These are phyloP conservation scores for Fonsecaea nubica DNA, from an alignment of 2,329 filamentous ascomycete genomes.

Conservation along the genomic window DNA sequence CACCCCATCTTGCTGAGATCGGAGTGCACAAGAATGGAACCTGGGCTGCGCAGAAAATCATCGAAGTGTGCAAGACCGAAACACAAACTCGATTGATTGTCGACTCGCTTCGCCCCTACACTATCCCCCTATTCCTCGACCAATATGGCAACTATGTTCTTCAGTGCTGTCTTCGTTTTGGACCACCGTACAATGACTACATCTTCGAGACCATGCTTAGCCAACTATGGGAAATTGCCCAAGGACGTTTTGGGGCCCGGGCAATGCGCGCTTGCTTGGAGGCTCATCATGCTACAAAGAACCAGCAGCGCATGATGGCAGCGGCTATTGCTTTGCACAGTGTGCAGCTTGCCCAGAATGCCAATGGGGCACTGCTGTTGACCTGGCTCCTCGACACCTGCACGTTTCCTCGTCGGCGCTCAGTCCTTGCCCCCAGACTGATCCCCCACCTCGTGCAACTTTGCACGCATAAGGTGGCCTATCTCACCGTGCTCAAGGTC, in stretches of 20 bases:
- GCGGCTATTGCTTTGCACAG: slow-evolving; percentile 95
- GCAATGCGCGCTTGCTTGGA: slow-evolving; percentile 97
- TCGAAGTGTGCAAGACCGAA: slow-evolving; percentile 88
- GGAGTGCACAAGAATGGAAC: slow-evolving; percentile 99
- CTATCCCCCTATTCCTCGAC: slow-evolving; percentile 89
- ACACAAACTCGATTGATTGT: slow-evolving; percentile 84
- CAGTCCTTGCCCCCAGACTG: slow-evolving; percentile 87
- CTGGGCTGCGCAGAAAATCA: slow-evolving; percentile 99
- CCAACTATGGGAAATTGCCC: slow-evolving; percentile 89
- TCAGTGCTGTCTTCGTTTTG: slow-evolving; percentile 94
- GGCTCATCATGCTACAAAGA: slow-evolving; percentile 91
- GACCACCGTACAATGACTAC: slow-evolving; percentile 87
- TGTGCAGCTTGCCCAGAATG: slow-evolving; percentile 93
- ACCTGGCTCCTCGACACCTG: slow-evolving; percentile 99
- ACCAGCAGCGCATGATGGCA: slow-evolving; percentile 93
- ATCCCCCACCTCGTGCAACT: slow-evolving; percentile 93
- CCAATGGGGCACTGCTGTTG: slow-evolving; percentile 88
- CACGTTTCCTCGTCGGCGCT: slow-evolving; percentile 89
- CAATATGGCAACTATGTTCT: slow-evolving; percentile 99
- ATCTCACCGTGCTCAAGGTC: slow-evolving; percentile 94
- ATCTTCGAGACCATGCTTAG: slow-evolving; percentile 98
- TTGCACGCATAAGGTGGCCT: slow-evolving; percentile 98
- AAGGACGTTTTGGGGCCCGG: slow-evolving; percentile 91
- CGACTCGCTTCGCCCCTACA: slow-evolving; percentile 82
- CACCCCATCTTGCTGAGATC: slow-evolving; percentile 92